Base-by-base conservation (phyloP, 129 eudicot genomes). In the Ambrosia trifida region DNA sequence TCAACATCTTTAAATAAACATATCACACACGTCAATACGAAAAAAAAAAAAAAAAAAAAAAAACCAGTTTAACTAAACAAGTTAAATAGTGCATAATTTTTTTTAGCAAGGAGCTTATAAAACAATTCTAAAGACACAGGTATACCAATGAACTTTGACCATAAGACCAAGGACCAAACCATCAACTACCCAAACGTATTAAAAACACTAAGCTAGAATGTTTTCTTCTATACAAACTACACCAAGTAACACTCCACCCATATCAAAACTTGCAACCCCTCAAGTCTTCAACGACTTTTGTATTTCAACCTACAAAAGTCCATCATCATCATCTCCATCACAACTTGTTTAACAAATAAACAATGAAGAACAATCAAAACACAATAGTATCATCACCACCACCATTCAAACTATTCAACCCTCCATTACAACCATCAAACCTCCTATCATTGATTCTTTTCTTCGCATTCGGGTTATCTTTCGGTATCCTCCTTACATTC, bases 331-430 rank as follows among this genome's bases (percentile, higher is more conserved):
- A 5, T n/a, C 7, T 30, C 32, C 30, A 54, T 64, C 31, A 49
- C 32, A 40, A 11, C 33, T 28, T 18, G 16, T 32, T 33, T 28
- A 19, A 36, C 33, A 12, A 20, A 9, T 0, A 60, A 40, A 62
- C 77, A 52, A 78, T 78, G 82, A 78, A 78, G 71, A 63, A 43
- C 66, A 70, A 70, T 43, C 82, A 70, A 41, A 63, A 70, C 72
- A 52, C 82, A 10, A 14, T 53, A 18, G 72, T 50, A 7, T 17
- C 80, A 3, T 17, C 80, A 3, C 70, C 80, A 46, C 12, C 80
- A 3, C 70, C 80, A 46, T 68, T 58, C 28, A 78, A 70, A 59
- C 56, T 78, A 66, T 43, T 78, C 51, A 54, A 63, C 53, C 20
- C 77, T 11, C 66, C 72, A 53, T 43, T 78, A 2, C 77, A 78